Percentiles rank a stretch among this genome's conserved stretches.
Evolutionary conservation across 208 protist genomes (phyloP).

Genomic region (Kentomonas sorsogonicus): DNA sequence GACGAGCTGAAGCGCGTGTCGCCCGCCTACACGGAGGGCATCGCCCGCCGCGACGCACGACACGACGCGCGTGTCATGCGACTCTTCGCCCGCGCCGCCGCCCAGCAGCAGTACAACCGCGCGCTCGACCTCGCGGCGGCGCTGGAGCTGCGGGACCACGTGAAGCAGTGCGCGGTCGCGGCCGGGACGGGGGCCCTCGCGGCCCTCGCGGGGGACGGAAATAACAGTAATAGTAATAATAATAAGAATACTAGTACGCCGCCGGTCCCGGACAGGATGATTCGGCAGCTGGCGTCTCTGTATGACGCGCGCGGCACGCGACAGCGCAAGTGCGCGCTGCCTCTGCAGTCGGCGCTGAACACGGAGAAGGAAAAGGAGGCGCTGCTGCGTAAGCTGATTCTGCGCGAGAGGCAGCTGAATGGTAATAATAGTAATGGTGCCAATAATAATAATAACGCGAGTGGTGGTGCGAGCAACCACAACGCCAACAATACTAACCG

Average conservation of each 20-base stretch:
- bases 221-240: too few relatives aligned
- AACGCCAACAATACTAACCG: too few relatives aligned
- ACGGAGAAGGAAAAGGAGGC: slow-evolving; percentile 62
- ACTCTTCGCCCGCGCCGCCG: slow-evolving; percentile 59
- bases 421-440: slow-evolving; percentile 2
- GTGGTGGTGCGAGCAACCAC: too few relatives aligned
- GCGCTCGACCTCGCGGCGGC: slow-evolving; percentile 74
- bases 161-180: slow-evolving; percentile 55
- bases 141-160: slow-evolving; percentile 77
- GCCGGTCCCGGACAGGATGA: too few relatives aligned
- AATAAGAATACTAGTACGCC: too few relatives aligned
- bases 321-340: slow-evolving; percentile 59
- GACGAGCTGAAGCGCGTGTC: slow-evolving; percentile 77
- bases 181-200: slow-evolving; percentile 54
- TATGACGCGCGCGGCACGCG: slow-evolving; percentile 64
- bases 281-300: slow-evolving; percentile 63
- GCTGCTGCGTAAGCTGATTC: slow-evolving; percentile 52
- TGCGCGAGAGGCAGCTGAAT: slow-evolving; percentile 25
- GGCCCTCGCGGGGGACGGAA: too few relatives aligned
- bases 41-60: slow-evolving; percentile 69
- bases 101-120: slow-evolving; percentile 62
- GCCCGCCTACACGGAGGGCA: slow-evolving; percentile 54
- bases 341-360: slow-evolving; percentile 49
- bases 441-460: too few relatives aligned
- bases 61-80: slow-evolving; percentile 77